Evolutionary conservation across 2,329 filamentous ascomycete species (phyloP).

Genomic region (Sporothrix sp.): DNA sequence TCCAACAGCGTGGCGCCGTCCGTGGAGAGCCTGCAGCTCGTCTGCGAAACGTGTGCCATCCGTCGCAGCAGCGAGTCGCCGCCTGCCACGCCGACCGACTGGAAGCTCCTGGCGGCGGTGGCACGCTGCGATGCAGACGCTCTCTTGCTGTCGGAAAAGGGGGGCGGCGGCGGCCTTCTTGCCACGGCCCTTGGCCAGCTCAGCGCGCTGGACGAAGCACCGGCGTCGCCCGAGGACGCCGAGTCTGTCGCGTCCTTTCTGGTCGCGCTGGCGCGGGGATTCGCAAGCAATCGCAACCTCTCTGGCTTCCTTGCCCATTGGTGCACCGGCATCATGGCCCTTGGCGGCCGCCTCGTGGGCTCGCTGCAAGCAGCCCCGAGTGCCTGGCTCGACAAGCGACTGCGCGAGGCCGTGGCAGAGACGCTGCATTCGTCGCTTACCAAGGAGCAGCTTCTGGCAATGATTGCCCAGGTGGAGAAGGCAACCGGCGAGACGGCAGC

Average conservation of each 20-base stretch:
- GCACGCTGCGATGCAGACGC: slow-evolving; percentile 39
- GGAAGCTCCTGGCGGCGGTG: slow-evolving; percentile 33
- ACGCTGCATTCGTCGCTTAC: slow-evolving; percentile 36
- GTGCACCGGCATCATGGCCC: slow-evolving; percentile 28
- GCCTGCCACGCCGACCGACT: slow-evolving; percentile 27
- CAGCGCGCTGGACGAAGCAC: slow-evolving; percentile 16
- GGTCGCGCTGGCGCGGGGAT: slow-evolving; percentile 34
- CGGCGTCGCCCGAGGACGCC: slow-evolving; percentile 16
- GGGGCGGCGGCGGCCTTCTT: slow-evolving; percentile 28
- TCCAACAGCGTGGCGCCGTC: slow-evolving; percentile 26
- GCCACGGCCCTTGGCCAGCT: slow-evolving; percentile 29
- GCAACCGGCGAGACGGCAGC: slow-evolving; percentile 21
- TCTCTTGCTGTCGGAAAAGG: slow-evolving; percentile 32
- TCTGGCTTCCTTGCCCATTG: slow-evolving; percentile 38
- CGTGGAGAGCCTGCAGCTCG: slow-evolving; percentile 30
- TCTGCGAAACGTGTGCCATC: slow-evolving; percentile 36
- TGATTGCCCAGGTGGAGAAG: slow-evolving; percentile 34
- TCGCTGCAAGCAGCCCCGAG: slow-evolving; percentile 6
- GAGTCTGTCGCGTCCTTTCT: slow-evolving; percentile 26
- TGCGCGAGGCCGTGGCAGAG: slow-evolving; percentile 20
- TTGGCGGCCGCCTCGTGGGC: slow-evolving; percentile 21
- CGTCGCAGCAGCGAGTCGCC: not conserved
- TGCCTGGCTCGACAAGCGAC: slow-evolving; percentile 23
- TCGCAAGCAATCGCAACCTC: slow-evolving; percentile 34
- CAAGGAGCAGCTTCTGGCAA: slow-evolving; percentile 32